These are phyloP conservation scores for Pelargonium australe DNA, from an alignment of 441 rosid species.

Conservation along the genomic window DNA sequence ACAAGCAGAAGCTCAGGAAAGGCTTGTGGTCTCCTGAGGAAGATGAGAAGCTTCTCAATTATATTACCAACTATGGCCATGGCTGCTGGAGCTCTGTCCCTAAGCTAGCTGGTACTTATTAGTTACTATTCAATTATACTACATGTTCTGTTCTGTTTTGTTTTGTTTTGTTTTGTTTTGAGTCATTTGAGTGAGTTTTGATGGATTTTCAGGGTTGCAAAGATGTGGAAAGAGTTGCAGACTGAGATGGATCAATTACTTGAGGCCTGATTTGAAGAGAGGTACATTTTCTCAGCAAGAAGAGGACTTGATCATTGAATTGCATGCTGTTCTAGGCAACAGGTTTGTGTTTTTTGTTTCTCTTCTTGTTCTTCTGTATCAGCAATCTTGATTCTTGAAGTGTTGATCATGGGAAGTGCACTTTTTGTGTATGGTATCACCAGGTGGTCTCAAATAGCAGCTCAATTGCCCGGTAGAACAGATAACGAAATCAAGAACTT, in stretches of 20 bases:
- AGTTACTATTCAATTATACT: neutral
- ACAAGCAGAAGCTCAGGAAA: constrained; percentile 86
- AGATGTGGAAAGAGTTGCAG: constrained; percentile 85
- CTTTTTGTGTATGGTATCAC: neutral
- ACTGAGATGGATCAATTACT: constrained; percentile 37
- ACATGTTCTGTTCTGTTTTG: neutral
- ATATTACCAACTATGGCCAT: constrained; percentile 69
- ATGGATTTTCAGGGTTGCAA: constrained; percentile 46
- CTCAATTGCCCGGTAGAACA: neutral
- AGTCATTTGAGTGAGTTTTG: neutral
- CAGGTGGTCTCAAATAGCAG: constrained; percentile 1
- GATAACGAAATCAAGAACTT: no score
- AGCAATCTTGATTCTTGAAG: neutral
- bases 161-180: neutral
- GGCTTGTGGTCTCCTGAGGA: constrained; percentile 97
- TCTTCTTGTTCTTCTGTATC: neutral
- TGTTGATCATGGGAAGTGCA: no score
- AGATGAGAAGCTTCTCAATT: constrained; percentile 65
- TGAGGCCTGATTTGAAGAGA: constrained; percentile 87
- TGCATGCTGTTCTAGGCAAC: constrained; percentile 68
- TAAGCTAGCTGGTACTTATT: constrained; percentile 57
- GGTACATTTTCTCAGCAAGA: constrained; percentile 76
- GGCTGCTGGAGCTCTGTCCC: constrained; percentile 99
- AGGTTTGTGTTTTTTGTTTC: constrained; percentile 29
- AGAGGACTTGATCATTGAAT: constrained; percentile 67